Conservation (phyloP, 805 yeast genomes). For the Candida arabinofermentans region DNA sequence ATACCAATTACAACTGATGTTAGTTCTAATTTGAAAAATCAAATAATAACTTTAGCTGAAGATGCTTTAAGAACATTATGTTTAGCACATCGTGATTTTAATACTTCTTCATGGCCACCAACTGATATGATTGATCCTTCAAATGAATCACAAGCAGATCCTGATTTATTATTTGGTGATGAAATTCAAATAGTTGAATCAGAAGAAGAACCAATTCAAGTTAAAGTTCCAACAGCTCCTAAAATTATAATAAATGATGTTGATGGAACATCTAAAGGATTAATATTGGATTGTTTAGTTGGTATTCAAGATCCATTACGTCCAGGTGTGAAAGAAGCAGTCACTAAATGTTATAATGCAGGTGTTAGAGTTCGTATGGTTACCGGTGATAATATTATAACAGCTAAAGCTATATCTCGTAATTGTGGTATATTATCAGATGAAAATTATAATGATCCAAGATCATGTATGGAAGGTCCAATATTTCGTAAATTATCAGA, state of each 20-base stretch:
- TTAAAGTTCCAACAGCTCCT: conserved; percentile 19
- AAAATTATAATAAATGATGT: conserved; percentile 26
- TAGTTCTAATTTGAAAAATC: conserved; percentile 27
- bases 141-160: conserved; percentile 39
- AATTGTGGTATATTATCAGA: conserved; percentile 72
- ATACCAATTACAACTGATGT: conserved; percentile 28
- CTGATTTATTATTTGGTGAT: conserved; percentile 37
- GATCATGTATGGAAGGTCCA: conserved; percentile 90
- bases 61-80: conserved; percentile 85
- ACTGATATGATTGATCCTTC: conserved; percentile 33
- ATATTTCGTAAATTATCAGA: conserved; percentile 64
- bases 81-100: conserved; percentile 75
- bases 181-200: conserved; percentile 20
- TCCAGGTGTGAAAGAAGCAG: conserved; percentile 86
- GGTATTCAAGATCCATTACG: conserved; percentile 96
- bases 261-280: conserved; percentile 23
- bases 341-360: conserved; percentile 77
- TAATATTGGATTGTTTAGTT: conserved; percentile 67
- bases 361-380: conserved; percentile 98
- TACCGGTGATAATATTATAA: conserved; percentile 90
- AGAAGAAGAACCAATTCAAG: no score
- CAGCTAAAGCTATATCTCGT: conserved; percentile 88
- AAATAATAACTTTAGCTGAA: conserved; percentile 53
- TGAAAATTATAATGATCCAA: conserved; percentile 49
- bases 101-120: conserved; percentile 64